phyloP scores from a whole-genome alignment of 768 basidiomycete species.

The Chalciporus piperatus region DNA sequence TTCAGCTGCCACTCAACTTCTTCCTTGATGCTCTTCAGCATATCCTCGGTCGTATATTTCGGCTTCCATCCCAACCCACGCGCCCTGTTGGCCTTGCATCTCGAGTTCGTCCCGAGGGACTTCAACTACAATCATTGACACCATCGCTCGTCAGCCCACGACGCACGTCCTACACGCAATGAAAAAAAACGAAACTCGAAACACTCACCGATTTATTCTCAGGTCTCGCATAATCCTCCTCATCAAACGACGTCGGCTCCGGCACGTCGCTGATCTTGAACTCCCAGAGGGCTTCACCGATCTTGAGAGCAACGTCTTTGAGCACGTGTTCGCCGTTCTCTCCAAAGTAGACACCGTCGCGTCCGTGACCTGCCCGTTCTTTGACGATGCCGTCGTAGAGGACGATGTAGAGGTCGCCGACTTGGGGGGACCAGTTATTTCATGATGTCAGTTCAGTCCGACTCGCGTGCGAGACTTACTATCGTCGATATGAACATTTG shows the following conservation, averaged over 20 bases:
- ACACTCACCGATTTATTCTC: neutral
- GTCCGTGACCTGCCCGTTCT: slow-evolving; percentile 22
- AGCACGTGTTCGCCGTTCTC: slow-evolving; percentile 49
- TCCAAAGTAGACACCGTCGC: slow-evolving; percentile 53
- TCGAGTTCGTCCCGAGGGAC: slow-evolving; percentile 23
- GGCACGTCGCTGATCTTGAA: slow-evolving; percentile 16
- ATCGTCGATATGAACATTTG: slow-evolving; percentile 55
- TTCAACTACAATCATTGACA: slow-evolving; percentile 12
- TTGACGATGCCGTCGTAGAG: slow-evolving; percentile 40
- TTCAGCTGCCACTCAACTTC: slow-evolving; percentile 23
- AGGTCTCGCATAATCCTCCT: slow-evolving; percentile 14
- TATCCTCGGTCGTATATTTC: slow-evolving; percentile 29
- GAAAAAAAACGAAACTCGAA: neutral
- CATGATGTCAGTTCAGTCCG: too few species aligned
- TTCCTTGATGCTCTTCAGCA: slow-evolving; percentile 16
- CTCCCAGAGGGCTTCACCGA: slow-evolving; percentile 33
- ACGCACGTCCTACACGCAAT: slow-evolving; percentile 2
- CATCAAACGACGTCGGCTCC: slow-evolving; percentile 43
- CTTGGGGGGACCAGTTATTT: too few species aligned
- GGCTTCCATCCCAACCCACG: slow-evolving; percentile 29
- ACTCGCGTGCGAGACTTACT: too few species aligned
- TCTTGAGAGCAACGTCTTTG: slow-evolving; percentile 42
- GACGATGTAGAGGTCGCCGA: slow-evolving; percentile 41
- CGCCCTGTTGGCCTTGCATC: slow-evolving; percentile 15
- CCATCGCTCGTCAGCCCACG: neutral